Evolutionary conservation across 23 red algal species (phyloP).

Genomic region (Gracilaria domingensis): DNA sequence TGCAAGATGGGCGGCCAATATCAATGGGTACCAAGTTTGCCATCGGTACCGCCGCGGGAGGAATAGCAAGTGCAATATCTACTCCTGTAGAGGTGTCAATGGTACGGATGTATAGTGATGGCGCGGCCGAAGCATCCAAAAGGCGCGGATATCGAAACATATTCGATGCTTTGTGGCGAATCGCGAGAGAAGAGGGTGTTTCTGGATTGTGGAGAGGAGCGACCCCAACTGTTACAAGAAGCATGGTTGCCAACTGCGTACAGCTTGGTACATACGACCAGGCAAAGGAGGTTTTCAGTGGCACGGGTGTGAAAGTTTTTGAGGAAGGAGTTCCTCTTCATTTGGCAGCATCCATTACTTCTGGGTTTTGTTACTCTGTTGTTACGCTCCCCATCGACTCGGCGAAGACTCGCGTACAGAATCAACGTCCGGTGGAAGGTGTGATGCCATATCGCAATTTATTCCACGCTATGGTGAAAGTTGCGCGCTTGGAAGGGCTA

Average conservation of each 20-base stretch:
- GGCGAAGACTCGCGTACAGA: conserved; percentile 91
- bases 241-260: conserved; percentile 80
- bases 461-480: conserved; percentile 74
- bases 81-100: conserved; percentile 87
- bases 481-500: conserved; percentile 76
- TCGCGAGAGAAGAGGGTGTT: conserved; percentile 89
- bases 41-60: conserved; percentile 85
- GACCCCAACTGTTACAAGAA: conserved; percentile 79
- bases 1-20: conserved; percentile 25
- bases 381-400: conserved; percentile 92
- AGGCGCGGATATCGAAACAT: conserved; percentile 88
- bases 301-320: conserved; percentile 20
- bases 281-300: conserved; percentile 84
- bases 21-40: conserved; percentile 82
- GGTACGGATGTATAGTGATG: conserved; percentile 95
- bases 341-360: conserved; percentile 77
- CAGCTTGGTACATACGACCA: conserved; percentile 96
- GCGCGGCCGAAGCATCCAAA: conserved; percentile 60
- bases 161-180: conserved; percentile 79
- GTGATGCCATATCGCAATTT: conserved; percentile 52
- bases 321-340: conserved; percentile 77
- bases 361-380: conserved; percentile 85
- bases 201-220: conserved; percentile 90
- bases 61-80: conserved; percentile 74
- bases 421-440: conserved; percentile 53